Percentiles rank a stretch among this genome's conserved stretches.
Conservation (phyloP, 768 basidiomycete genomes). For the Pulveroboletus sp. region DNA sequence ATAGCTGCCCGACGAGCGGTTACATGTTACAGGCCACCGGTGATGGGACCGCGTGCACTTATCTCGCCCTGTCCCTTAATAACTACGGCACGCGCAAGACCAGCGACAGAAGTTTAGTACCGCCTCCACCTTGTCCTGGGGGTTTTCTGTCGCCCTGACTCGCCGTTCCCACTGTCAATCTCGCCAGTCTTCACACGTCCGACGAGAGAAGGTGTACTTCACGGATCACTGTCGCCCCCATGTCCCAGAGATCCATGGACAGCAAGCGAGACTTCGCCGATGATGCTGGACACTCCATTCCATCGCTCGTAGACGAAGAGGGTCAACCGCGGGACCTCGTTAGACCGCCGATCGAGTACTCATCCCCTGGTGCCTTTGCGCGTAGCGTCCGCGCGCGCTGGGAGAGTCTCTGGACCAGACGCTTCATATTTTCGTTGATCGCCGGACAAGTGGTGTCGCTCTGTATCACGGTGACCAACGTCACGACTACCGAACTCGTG, state of each 20-base stretch:
- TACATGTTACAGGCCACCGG: too few relatives aligned
- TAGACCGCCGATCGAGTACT: conserved; percentile 64
- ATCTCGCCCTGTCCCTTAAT: background rate
- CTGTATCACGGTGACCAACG: conserved; percentile 86
- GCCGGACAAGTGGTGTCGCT: conserved; percentile 81
- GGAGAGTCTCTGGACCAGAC: conserved; percentile 72
- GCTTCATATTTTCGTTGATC: conserved; percentile 63
- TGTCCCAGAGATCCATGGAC: conserved; percentile 21
- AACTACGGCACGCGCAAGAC: too few relatives aligned
- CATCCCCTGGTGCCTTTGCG: conserved; percentile 50
- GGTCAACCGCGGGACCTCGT: background rate
- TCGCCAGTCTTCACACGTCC: background rate
- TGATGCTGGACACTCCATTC: conserved; percentile 1
- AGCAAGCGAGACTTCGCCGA: conserved; percentile 20
- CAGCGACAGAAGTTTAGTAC: conserved; percentile 10
- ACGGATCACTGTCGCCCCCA: background rate
- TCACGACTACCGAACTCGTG: conserved; percentile 77
- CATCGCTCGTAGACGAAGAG: background rate
- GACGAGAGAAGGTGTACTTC: conserved; percentile 10
- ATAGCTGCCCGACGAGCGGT: too few relatives aligned
- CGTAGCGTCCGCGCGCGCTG: conserved; percentile 55
- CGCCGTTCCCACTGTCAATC: conserved; percentile 6
- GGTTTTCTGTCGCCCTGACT: too few relatives aligned
- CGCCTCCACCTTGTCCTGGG: background rate
- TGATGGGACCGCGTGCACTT: too few relatives aligned